Base-by-base conservation (phyloP, 1,284 basidiomycete genomes). In the Leucoagaricus sp. region DNA sequence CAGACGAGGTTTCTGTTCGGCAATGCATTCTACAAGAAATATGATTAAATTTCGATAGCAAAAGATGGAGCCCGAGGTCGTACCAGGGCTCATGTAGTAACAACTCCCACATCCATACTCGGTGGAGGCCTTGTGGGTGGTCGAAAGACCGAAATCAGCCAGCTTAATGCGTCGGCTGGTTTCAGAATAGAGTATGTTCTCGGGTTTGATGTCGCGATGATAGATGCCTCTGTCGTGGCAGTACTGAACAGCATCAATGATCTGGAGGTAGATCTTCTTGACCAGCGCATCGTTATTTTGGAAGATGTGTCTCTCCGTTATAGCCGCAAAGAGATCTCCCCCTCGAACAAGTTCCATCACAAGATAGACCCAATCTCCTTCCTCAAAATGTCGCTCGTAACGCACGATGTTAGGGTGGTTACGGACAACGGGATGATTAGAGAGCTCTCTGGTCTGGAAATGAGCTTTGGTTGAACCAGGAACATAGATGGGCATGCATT, bases 121-220 rank as follows among this genome's bases (percentile, higher is more conserved):
- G 25, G 73, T 75, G 61, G 84, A 87, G 48, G 80, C 69, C 31
- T 75, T 75, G 63, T 86, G 83, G 34, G 80, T 81, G 1, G 91
- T 95, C 0, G 93, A 89, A 26, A 94, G 76, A 5, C 93, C 93
- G 70, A 95, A 96, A 72, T 96, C 93, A 23, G 91, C 86, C 40
- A 95, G 76, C 45, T 81, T 79, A 23, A 94, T 80, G 58, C 76
- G 75, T 41, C 74, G 70, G 17, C 91, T 89, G 47, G 73, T 73
- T 21, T 70, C 62, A n/a, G 63, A 81, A 65, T 86, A 91, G 29
- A 96, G 75, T 47, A 96, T 89, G 70, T 96, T 95, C 68, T 94
- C 93, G 0, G 93, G 93, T 69, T 95, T 95, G 65, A 96, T 80
- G 65, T 95, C 93, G 28, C 93, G 87, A 74, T 96, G 94, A 68